These are phyloP conservation scores for Anisodus tanguticus DNA, from an alignment of 257 asterid genomes.

Conservation along the genomic window DNA sequence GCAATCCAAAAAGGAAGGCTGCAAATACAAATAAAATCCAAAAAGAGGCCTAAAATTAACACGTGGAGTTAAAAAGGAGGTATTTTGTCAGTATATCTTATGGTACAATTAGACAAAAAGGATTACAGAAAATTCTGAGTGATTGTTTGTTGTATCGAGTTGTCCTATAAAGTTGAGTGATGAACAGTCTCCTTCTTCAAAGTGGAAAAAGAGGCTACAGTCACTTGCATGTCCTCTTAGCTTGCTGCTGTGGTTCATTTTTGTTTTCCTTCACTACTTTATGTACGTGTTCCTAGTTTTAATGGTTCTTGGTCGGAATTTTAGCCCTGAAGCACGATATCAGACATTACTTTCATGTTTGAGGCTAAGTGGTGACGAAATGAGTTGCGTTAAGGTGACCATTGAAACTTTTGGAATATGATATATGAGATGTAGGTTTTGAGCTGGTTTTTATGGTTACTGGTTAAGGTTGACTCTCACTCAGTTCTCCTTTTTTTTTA, in stretches of 20 bases:
- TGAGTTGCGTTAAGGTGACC: neutral
- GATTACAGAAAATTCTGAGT: neutral
- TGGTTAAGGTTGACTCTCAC: neutral
- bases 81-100: neutral
- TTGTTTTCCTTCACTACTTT: neutral
- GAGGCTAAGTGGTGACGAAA: neutral
- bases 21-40: neutral
- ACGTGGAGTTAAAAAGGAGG: neutral
- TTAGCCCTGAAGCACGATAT: neutral
- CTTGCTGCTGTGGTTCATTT: neutral
- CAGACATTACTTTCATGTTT: conserved; percentile 8
- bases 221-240: conserved; percentile 33
- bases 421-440: neutral
- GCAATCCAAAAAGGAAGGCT: neutral
- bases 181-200: conserved; percentile 45
- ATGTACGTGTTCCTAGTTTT: neutral
- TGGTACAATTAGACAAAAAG: neutral
- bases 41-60: conserved; percentile 24
- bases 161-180: conserved; percentile 42
- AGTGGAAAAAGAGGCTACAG: conserved; percentile 46
- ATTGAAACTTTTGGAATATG: neutral
- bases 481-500: neutral
- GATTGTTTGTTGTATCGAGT: conserved; percentile 56
- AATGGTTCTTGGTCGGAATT: neutral
- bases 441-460: neutral